Conservation (phyloP, 2,329 filamentous ascomycete genomes). For the Botrytis porri region DNA sequence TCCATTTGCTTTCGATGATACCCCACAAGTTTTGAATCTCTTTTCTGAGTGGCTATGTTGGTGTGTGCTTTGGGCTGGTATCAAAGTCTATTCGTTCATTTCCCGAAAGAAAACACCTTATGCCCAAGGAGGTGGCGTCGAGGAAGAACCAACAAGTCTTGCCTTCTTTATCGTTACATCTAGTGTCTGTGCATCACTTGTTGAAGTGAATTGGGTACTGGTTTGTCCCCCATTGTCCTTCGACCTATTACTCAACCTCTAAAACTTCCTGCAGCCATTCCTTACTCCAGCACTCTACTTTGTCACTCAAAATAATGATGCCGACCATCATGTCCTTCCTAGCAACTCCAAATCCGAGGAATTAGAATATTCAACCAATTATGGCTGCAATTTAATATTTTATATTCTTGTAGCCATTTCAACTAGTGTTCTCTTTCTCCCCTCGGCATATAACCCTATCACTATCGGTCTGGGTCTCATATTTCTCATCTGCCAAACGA, state of each 20-base stretch:
- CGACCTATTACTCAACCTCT: neutral
- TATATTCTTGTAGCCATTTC: slow-evolving; percentile 17
- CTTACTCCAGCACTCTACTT: slow-evolving; percentile 18
- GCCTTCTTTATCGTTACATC: slow-evolving; percentile 17
- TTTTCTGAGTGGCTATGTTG: slow-evolving; percentile 15
- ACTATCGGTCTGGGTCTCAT: slow-evolving; percentile 5
- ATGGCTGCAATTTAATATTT: slow-evolving; percentile 5
- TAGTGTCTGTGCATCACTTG: slow-evolving; percentile 15
- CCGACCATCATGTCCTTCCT: slow-evolving; percentile 3
- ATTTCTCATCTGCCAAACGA: slow-evolving; percentile 14
- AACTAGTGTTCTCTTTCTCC: slow-evolving; percentile 16
- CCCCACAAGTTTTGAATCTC: slow-evolving; percentile 8
- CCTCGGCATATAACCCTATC: neutral
- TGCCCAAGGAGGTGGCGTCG: neutral
- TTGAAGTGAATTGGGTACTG: slow-evolving; percentile 18
- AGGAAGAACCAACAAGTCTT: slow-evolving; percentile 15
- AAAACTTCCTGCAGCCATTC: slow-evolving; percentile 5
- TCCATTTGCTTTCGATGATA: neutral
- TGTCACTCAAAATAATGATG: slow-evolving; percentile 1
- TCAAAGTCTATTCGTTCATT: slow-evolving; percentile 12
- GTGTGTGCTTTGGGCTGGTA: slow-evolving; percentile 19
- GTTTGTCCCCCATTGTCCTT: neutral
- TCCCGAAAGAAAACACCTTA: neutral
- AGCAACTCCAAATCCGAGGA: neutral
- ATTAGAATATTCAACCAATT: neutral